A percentile compares a stretch with the other conserved stretches of the same genome.
These are phyloP conservation scores for Hordeum pubiflorum DNA, from an alignment of 202 grass and related monocot species.

Conservation along the genomic window DNA sequence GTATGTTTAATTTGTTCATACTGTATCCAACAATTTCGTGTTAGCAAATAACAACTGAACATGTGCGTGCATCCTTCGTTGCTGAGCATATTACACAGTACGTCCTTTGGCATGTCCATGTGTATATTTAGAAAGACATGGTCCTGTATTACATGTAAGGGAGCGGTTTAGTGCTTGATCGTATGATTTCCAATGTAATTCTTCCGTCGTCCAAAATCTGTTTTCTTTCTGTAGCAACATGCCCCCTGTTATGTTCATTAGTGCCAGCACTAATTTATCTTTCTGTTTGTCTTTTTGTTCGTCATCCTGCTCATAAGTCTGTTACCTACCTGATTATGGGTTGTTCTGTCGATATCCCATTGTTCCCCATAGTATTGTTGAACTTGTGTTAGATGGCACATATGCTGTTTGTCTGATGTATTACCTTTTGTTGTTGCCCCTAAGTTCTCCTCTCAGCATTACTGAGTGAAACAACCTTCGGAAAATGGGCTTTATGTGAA, in stretches of 20 bases:
- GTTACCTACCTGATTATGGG: not conserved
- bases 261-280: not conserved
- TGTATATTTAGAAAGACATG: not conserved
- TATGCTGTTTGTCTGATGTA: not conserved
- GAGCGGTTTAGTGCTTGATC: not conserved
- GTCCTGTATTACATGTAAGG: not conserved
- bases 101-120: not conserved
- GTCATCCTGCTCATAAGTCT: not conserved
- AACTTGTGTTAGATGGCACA: not conserved
- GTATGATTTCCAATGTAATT: not conserved
- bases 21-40: not conserved
- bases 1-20: not conserved
- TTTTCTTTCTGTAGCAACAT: constrained; percentile 2
- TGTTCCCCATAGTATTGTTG: not conserved
- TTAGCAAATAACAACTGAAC: not conserved
- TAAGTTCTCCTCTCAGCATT: not conserved
- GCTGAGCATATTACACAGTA: not conserved
- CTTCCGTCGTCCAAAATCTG: not conserved
- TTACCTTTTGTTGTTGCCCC: not conserved
- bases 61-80: not conserved
- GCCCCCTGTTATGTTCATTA: not conserved
- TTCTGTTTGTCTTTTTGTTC: not conserved
- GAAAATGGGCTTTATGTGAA: not conserved
- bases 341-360: not conserved
- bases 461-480: not conserved